Base-by-base conservation (phyloP, 139 green algal species). In the Picochlorum sp. region DNA sequence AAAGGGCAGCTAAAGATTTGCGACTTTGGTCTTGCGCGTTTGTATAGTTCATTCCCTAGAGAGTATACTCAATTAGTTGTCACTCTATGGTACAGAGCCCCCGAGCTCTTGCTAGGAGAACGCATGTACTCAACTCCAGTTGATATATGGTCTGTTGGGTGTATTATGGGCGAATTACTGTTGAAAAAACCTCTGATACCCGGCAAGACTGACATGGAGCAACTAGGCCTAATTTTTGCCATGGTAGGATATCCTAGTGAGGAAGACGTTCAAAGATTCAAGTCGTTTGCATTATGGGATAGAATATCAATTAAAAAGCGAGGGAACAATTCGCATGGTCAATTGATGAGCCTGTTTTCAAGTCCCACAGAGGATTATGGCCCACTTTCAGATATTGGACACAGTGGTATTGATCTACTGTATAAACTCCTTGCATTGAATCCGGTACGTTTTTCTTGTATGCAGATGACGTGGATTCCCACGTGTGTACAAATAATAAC, bases 11-110 rank as follows among this genome's bases (percentile, higher is more conserved):
- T 98, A 34, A 97, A 97, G 65, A 51, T 98, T 50, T 98, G 93
- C 63, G 94, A 99, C 81, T 97, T 98, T 83, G 94, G 94, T 1
- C 74, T 98, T 63, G 91, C 93, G 1, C 71, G 88, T 18, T 75
- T 89, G 68, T 95, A 87, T 73, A 78, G 80, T 47, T 67, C 47
- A 41, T 85, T 83, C 21, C 66, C 88, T 28, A 64, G 67, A 31
- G 47, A 73, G 6, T 89, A 90, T 72, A 92, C 87, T 15, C 82
- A 81, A 63, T 72, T 85, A 52, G 88, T 94, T n/a, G 85, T 92
- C 61, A 95, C 87, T 3, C 76, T 89, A 45, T 94, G 83, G 82
- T 95, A 95, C 74, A 66, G 82, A 44, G 76, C 85, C 3, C 85
- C 85, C 2, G 88, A 98, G 80, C 78, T 97, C 60, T 82, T 98